Base-by-base conservation (phyloP, 768 basidiomycete genomes). In the Strobilomyces dryophilus region DNA sequence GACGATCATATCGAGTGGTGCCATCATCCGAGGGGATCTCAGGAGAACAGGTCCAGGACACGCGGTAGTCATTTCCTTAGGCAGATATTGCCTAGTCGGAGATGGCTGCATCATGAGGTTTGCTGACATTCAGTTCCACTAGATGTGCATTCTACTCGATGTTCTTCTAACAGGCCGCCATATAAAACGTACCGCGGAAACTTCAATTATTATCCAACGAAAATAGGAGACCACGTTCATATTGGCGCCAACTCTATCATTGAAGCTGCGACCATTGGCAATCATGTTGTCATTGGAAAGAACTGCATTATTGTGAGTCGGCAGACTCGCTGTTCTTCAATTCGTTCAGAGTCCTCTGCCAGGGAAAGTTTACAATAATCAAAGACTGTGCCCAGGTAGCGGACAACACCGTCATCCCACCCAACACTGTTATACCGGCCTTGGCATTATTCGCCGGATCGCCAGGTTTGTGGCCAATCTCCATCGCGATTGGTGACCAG, bases 141-240 rank as follows among this genome's bases (percentile, higher is more conserved):
- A 18, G 14, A 35, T 21, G 1, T 18, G 2, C 9, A 18, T n/a
- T 29, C 27, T 49, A 37, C 21, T 45, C 41, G 40, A 26, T 8
- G 20, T 40, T 45, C 21, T 35, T 17, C 34, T 29, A 14, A 35
- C 41, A 89, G 89, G 57, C 91, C 89, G 10, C 92, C 89, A 4
- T 90, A 92, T 69, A 92, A 92, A 71, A 92, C 90, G 0, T 93
- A 92, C 67, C 83, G 90, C 47, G 89, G 89, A 55, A 85, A 88
- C 57, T 92, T 92, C 77, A 97, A 98, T 65, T 98, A 95, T 72
- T 98, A 98, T 64, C 95, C 95, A 6, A 92, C 98, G 86, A 93
- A 95, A 67, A 85, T 99, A 10, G 92, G 92, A 3, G 95, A 98
- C 71, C 85, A 92, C 65, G 97, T 98, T 21, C 87, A 95, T 56